These are phyloP conservation scores for Leccinum fibrillosum DNA, from an alignment of 768 basidiomycete species.

Conservation along the genomic window DNA sequence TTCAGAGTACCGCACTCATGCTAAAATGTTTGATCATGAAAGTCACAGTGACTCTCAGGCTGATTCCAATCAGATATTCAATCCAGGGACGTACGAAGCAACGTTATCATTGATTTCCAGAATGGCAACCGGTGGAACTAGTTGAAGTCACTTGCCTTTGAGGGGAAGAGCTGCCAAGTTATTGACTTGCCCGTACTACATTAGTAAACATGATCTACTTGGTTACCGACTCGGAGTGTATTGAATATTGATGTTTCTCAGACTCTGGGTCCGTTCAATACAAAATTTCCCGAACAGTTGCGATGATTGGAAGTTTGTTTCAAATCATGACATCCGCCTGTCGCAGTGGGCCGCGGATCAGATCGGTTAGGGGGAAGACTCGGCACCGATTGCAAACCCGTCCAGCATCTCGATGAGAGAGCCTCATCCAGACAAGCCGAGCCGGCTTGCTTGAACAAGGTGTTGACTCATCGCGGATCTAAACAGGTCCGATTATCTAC, in stretches of 20 bases:
- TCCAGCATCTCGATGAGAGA: too few relatives aligned
- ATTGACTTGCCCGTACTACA: not conserved
- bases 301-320: not conserved
- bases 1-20: not conserved
- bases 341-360: too few relatives aligned
- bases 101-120: not conserved
- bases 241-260: not conserved
- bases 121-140: not conserved
- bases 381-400: too few relatives aligned
- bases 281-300: not conserved
- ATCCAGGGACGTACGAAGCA: not conserved
- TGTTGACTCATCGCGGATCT: too few relatives aligned
- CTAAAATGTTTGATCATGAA: not conserved
- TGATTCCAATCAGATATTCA: not conserved
- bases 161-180: too few relatives aligned
- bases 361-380: too few relatives aligned
- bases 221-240: not conserved
- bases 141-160: not conserved
- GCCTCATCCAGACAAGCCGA: too few relatives aligned
- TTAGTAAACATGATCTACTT: too few relatives aligned
- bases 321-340: not conserved
- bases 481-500: too few relatives aligned
- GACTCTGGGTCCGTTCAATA: not conserved
- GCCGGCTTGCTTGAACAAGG: too few relatives aligned
- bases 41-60: not conserved